These are phyloP conservation scores for Ophiostoma populinum DNA, from an alignment of 2,329 filamentous ascomycete species.

Conservation along the genomic window DNA sequence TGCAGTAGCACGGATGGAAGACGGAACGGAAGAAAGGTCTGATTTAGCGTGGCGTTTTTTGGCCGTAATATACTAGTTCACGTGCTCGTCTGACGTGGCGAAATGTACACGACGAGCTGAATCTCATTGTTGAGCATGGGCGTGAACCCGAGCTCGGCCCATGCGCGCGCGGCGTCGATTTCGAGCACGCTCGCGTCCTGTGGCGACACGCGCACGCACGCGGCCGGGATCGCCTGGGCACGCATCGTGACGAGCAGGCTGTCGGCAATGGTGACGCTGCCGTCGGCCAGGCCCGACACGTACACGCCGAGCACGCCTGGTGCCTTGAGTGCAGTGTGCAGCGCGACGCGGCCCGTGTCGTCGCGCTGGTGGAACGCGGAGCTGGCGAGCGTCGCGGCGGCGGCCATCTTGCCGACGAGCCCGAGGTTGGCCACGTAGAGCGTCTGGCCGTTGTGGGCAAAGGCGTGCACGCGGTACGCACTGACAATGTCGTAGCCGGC, in stretches of 20 bases:
- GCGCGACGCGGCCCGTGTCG: constrained; percentile 41
- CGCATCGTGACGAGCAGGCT: constrained; percentile 62
- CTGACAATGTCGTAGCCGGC: constrained; percentile 69
- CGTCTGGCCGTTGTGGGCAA: constrained; percentile 20
- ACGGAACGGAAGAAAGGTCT: constrained; percentile 2
- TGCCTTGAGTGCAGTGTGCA: constrained; percentile 61
- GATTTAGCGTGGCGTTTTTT: constrained; percentile 14
- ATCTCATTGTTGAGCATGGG: constrained; percentile 70
- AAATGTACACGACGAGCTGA: constrained; percentile 44
- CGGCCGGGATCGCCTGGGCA: constrained; percentile 47
- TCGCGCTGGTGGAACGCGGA: constrained; percentile 30
- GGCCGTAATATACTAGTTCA: neutral
- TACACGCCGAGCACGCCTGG: constrained; percentile 63
- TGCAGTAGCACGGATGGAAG: constrained; percentile 29
- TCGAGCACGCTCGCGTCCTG: constrained; percentile 46
- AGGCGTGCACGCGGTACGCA: constrained; percentile 47
- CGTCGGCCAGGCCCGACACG: constrained; percentile 45
- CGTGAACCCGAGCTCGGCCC: constrained; percentile 53
- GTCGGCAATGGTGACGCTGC: constrained; percentile 35
- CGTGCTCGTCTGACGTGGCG: too few relatives aligned
- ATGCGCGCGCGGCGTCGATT: constrained; percentile 61
- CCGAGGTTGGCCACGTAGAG: constrained; percentile 58
- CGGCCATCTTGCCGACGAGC: constrained; percentile 76
- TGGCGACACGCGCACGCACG: constrained; percentile 43
- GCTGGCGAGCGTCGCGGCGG: constrained; percentile 56